Conservation (phyloP, 225 moss, liverwort and hornwort species). For the Polytrichum formosum region DNA sequence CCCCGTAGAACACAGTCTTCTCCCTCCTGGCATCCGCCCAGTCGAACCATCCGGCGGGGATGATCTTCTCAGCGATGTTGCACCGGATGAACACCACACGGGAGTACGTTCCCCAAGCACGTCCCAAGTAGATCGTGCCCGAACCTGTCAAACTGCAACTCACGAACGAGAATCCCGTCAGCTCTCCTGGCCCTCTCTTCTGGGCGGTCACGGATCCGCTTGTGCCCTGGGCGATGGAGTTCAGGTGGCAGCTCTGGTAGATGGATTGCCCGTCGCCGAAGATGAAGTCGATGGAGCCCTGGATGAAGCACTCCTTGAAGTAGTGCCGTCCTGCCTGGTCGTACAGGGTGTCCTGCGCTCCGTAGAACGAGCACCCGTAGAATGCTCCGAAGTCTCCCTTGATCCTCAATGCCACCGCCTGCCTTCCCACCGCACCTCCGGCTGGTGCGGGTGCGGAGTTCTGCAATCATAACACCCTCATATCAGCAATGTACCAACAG, state of each 20-base stretch:
- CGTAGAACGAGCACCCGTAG: constrained; percentile 23
- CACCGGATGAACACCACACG: constrained; percentile 43
- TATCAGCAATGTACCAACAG: too few species aligned
- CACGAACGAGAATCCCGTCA: constrained; percentile 48
- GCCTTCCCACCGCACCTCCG: constrained; percentile 21
- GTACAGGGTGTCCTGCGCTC: constrained; percentile 39
- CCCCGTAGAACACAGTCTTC: constrained; percentile 36
- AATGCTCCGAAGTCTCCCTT: too few species aligned
- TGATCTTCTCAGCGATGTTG: constrained; percentile 17
- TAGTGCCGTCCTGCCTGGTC: constrained; percentile 40
- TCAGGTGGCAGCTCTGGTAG: constrained; percentile 6
- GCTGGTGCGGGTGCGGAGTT: constrained; percentile 38
- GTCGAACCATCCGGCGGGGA: constrained; percentile 31
- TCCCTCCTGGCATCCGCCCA: constrained; percentile 19
- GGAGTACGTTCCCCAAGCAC: constrained; percentile 62
- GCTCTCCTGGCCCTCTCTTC: constrained; percentile 14
- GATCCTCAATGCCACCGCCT: constrained; percentile 38
- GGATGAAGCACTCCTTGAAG: constrained; percentile 39
- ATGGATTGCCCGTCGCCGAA: constrained; percentile 45
- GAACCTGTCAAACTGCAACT: constrained; percentile 33
- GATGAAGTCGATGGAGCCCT: constrained; percentile 42
- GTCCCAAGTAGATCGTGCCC: constrained; percentile 54
- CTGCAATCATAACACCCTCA: background rate
- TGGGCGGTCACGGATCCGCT: constrained; percentile 53
- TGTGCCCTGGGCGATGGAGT: constrained; percentile 25